Evolutionary conservation across 371 early-diverging fungal genomes (phyloP).

Genomic region (Coemansia linderi): DNA sequence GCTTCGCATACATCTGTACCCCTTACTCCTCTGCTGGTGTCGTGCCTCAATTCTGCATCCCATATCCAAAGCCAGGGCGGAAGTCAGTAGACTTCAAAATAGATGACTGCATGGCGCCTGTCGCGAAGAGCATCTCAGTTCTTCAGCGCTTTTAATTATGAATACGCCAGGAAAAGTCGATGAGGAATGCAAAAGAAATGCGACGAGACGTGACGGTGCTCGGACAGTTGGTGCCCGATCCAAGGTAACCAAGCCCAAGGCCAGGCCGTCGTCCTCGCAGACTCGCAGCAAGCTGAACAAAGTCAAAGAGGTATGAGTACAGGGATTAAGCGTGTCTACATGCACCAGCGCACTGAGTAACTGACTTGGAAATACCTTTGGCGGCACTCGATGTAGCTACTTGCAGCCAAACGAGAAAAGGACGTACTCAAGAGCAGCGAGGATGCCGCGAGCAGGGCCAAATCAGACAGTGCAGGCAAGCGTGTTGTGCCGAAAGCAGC

Average conservation of each 20-base stretch:
- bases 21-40: no score
- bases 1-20: no score
- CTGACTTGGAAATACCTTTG: neutral
- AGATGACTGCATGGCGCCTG: neutral
- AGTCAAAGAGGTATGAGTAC: conserved; percentile 17
- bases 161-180: neutral
- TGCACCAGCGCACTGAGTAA: neutral
- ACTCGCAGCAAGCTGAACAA: conserved; percentile 25
- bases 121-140: neutral
- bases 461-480: neutral
- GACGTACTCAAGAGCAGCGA: neutral
- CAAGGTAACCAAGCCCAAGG: conserved; percentile 19
- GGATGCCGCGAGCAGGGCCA: neutral
- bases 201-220: no score
- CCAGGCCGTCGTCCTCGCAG: conserved; percentile 4
- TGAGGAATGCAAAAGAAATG: neutral
- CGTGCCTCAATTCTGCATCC: no score
- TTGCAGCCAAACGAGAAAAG: conserved; percentile 16
- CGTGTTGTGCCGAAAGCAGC: neutral
- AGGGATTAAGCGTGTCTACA: neutral
- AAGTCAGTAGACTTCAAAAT: no score
- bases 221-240: neutral
- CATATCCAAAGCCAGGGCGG: no score
- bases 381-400: conserved; percentile 7
- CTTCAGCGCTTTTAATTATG: neutral